phyloP scores from a whole-genome alignment of 805 yeast genomes.

The Metschnikowia amazonensis region DNA sequence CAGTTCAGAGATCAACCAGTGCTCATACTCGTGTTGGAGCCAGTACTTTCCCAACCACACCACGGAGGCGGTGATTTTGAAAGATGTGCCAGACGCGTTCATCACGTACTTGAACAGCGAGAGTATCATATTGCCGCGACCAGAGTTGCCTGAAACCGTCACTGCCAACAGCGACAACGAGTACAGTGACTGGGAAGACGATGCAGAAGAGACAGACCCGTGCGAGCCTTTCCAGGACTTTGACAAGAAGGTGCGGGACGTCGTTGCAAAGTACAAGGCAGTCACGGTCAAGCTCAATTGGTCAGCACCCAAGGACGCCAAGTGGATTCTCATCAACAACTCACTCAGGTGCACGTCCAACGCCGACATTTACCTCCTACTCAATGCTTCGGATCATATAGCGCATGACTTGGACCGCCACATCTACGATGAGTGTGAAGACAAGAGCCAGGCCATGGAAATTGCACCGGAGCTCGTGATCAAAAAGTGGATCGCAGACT shows the following conservation, averaged over 20 bases:
- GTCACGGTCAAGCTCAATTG: conserved; percentile 91
- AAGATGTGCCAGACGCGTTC: conserved; percentile 34
- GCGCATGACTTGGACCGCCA: conserved; percentile 71
- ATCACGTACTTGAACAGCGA: conserved; percentile 29
- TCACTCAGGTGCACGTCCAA: conserved; percentile 67
- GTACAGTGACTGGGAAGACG: conserved; percentile 72
- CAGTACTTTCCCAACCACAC: conserved; percentile 20
- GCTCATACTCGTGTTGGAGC: conserved; percentile 37
- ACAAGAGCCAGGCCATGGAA: conserved; percentile 16
- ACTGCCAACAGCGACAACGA: conserved; percentile 52
- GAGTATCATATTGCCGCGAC: conserved; percentile 17
- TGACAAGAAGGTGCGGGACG: conserved; percentile 47
- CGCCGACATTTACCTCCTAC: conserved; percentile 71
- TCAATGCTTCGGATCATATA: conserved; percentile 85
- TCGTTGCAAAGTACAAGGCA: conserved; percentile 50
- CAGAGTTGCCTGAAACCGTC: conserved; percentile 9
- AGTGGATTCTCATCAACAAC: conserved; percentile 83
- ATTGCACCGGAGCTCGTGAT: conserved; percentile 63
- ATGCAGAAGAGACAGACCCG: conserved; percentile 21
- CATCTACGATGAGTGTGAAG: conserved; percentile 53
- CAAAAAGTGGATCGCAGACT: conserved; percentile 67
- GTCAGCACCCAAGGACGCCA: conserved; percentile 95
- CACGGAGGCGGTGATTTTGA: conserved; percentile 24
- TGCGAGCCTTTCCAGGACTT: conserved; percentile 48
- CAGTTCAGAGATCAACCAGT: conserved; percentile 27